A percentile compares a stretch with the other conserved stretches of the same genome.
Conservation (phyloP, 2,329 filamentous ascomycete genomes). For the Cryphonectria japonica region DNA sequence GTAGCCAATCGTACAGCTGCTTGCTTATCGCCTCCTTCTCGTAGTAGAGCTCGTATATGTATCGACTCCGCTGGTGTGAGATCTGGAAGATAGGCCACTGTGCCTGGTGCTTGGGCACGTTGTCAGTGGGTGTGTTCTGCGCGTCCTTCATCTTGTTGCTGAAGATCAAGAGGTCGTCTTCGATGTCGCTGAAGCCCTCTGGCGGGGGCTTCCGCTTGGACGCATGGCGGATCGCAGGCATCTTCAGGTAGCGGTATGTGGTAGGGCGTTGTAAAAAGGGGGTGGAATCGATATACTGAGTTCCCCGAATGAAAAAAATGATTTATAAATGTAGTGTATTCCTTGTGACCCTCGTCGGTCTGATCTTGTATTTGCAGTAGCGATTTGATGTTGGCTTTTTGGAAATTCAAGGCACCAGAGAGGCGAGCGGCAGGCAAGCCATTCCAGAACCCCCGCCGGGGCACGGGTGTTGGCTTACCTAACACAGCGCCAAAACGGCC, state of each 20-base stretch:
- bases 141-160: slow-evolving; percentile 93
- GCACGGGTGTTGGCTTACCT: background rate
- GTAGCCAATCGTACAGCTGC: slow-evolving; percentile 89
- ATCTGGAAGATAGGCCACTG: slow-evolving; percentile 99
- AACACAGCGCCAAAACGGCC: slow-evolving; percentile 15
- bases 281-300: background rate
- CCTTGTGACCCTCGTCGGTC: background rate
- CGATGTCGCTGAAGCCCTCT: slow-evolving; percentile 85
- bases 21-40: slow-evolving; percentile 95
- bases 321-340: background rate
- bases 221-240: slow-evolving; percentile 78
- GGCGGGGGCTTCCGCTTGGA: slow-evolving; percentile 82
- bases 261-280: background rate
- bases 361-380: background rate
- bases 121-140: slow-evolving; percentile 83
- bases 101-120: slow-evolving; percentile 82
- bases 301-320: background rate
- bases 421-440: slow-evolving; percentile 9
- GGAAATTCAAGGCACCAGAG: slow-evolving; percentile 17
- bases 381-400: slow-evolving; percentile 6
- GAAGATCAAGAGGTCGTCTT: slow-evolving; percentile 84
- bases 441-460: background rate
- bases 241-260: slow-evolving; percentile 40
- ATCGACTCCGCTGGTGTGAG: slow-evolving; percentile 85
- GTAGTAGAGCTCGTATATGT: slow-evolving; percentile 98